These are phyloP conservation scores for Lactarius trivialis DNA, from an alignment of 768 basidiomycete species.

Conservation along the genomic window DNA sequence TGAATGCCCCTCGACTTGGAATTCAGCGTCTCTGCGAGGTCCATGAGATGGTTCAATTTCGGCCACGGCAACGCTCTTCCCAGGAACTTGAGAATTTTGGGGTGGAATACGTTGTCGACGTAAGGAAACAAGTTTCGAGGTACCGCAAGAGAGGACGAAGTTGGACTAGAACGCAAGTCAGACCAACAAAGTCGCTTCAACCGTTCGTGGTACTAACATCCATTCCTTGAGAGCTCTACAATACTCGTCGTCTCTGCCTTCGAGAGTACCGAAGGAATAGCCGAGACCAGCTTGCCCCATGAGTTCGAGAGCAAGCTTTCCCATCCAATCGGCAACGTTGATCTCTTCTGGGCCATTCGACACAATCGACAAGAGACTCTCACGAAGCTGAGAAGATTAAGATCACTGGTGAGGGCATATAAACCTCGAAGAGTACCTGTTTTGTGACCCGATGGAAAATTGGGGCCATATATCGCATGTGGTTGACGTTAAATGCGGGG, in stretches of 20 bases:
- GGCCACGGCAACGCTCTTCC: slow-evolving; percentile 31
- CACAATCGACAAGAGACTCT: neutral
- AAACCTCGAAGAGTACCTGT: slow-evolving; percentile 1
- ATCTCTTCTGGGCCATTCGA: slow-evolving; percentile 12
- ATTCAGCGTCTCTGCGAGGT: slow-evolving; percentile 35
- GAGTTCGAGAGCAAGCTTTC: slow-evolving; percentile 22
- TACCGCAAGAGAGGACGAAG: neutral
- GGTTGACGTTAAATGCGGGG: slow-evolving; percentile 21
- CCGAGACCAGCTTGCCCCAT: slow-evolving; percentile 26
- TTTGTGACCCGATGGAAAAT: slow-evolving; percentile 20
- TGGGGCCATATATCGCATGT: slow-evolving; percentile 25
- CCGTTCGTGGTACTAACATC: neutral
- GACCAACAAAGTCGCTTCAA: no score
- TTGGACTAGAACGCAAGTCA: slow-evolving; percentile 12
- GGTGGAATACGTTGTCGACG: neutral
- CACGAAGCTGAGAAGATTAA: neutral
- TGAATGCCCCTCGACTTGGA: slow-evolving; percentile 34
- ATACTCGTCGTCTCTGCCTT: neutral
- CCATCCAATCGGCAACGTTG: slow-evolving; percentile 22
- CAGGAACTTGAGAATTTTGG: slow-evolving; percentile 30
- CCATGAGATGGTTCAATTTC: slow-evolving; percentile 29
- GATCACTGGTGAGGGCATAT: neutral
- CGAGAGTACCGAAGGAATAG: slow-evolving; percentile 20
- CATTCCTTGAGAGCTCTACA: slow-evolving; percentile 20
- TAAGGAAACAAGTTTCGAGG: slow-evolving; percentile 15